Evolutionary conservation across 495 filamentous ascomycete species (phyloP).

Genomic region (Hypoxylon rickii): DNA sequence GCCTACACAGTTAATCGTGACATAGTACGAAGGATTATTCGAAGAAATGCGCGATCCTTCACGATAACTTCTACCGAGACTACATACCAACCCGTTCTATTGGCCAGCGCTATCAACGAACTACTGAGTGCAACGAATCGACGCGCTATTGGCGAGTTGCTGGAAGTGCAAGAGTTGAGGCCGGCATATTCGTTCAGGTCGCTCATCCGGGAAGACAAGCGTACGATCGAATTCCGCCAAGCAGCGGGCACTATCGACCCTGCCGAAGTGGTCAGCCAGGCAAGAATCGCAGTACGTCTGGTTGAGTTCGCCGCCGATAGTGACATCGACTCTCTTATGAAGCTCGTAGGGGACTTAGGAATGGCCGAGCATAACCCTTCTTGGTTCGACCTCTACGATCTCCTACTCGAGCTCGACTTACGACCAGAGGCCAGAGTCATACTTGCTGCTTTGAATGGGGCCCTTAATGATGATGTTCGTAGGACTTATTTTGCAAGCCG

Average conservation of each 20-base stretch:
- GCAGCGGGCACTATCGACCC: constrained; percentile 14
- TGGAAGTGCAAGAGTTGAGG: not conserved
- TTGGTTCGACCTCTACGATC: constrained; percentile 29
- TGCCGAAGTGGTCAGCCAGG: constrained; percentile 14
- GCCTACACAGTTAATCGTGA: no score
- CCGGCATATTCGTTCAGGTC: constrained; percentile 9
- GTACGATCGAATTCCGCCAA: constrained; percentile 34
- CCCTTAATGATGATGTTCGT: not conserved
- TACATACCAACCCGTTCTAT: no score
- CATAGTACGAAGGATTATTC: no score
- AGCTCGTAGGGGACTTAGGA: not conserved
- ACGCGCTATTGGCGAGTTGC: not conserved
- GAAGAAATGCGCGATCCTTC: no score
- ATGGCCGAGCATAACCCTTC: constrained; percentile 4
- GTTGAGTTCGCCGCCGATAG: constrained; percentile 14
- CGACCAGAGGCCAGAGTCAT: constrained; percentile 21
- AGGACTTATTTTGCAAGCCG: constrained; percentile 3
- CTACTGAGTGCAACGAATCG: not conserved
- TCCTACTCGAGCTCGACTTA: constrained; percentile 13
- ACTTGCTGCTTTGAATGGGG: not conserved
- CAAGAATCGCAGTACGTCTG: constrained; percentile 12
- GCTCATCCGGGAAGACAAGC: not conserved
- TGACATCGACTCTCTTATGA: not conserved
- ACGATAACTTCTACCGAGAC: no score
- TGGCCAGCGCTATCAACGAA: not conserved